Evolutionary conservation across 352 stramenopile species (phyloP).

Genomic region (Globisporangium paroecandrum): DNA sequence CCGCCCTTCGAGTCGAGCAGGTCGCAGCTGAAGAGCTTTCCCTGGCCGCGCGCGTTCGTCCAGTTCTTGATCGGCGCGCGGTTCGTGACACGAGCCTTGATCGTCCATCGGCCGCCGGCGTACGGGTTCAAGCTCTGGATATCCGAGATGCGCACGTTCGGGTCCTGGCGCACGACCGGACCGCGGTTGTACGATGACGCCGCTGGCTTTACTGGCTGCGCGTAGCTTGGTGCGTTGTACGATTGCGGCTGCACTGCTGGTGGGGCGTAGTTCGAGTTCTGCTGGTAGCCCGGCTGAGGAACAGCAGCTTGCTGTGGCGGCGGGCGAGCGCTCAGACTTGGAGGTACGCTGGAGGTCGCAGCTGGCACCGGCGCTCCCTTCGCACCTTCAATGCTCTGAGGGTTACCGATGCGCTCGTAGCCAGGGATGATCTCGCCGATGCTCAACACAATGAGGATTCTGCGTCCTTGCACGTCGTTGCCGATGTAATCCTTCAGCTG

Average conservation of each 20-base stretch:
- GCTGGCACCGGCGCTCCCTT: constrained; percentile 38
- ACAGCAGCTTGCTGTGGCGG: constrained; percentile 17
- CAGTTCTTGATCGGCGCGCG: constrained; percentile 95
- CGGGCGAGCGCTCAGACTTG: constrained; percentile 26
- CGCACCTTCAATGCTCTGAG: constrained; percentile 70
- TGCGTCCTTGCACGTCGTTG: constrained; percentile 82
- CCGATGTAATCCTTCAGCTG: constrained; percentile 82
- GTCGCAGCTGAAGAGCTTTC: constrained; percentile 95
- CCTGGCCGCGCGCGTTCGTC: constrained; percentile 95
- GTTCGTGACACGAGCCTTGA: constrained; percentile 93
- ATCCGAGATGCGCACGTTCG: constrained; percentile 75
- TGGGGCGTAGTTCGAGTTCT: constrained; percentile 25
- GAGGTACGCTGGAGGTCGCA: constrained; percentile 19
- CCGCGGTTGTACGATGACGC: constrained; percentile 62
- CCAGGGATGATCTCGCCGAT: constrained; percentile 73
- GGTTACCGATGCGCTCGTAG: constrained; percentile 72
- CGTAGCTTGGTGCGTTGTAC: constrained; percentile 21
- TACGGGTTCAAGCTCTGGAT: constrained; percentile 95
- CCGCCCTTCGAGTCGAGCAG: constrained; percentile 93
- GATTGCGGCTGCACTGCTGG: constrained; percentile 16
- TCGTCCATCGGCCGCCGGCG: constrained; percentile 90
- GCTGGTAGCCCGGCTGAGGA: constrained; percentile 35
- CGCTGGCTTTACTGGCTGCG: constrained; percentile 23
- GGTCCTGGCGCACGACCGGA: constrained; percentile 77
- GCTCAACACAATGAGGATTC: constrained; percentile 83